phyloP scores from a whole-genome alignment of 2,329 filamentous ascomycete species.

The Chaetoscypha palmicola region DNA sequence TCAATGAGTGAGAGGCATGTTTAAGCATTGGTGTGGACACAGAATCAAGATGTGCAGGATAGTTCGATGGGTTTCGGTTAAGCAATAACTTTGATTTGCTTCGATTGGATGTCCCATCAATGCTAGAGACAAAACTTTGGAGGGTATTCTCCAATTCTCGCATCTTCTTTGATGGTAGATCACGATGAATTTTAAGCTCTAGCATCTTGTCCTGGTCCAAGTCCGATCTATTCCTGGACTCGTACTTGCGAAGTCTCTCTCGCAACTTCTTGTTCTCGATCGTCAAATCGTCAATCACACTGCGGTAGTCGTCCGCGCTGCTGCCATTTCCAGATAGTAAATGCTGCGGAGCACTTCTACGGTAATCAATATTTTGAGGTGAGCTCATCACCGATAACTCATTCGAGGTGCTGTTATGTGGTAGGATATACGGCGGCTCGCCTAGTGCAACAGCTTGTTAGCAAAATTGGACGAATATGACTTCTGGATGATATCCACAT shows the following conservation, averaged over 20 bases:
- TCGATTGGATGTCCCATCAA: conserved; percentile 42
- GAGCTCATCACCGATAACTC: conserved; percentile 3
- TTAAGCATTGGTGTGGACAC: conserved; percentile 9
- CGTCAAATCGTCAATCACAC: conserved; percentile 82
- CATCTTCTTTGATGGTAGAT: conserved; percentile 64
- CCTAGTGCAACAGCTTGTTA: conserved; percentile 13
- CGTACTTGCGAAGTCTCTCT: conserved; percentile 64
- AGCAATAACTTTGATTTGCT: conserved; percentile 30
- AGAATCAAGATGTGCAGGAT: conserved; percentile 40
- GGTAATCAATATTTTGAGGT: background rate
- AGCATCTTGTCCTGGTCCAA: conserved; percentile 72
- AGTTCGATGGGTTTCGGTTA: background rate
- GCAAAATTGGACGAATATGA: conserved; percentile 4
- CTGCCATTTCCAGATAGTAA: conserved; percentile 13
- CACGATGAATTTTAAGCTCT: conserved; percentile 68
- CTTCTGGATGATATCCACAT: conserved; percentile 5
- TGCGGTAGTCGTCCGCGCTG: conserved; percentile 63
- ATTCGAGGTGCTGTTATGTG: conserved; percentile 15
- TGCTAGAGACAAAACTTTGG: conserved; percentile 59
- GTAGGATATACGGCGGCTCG: conserved; percentile 25
- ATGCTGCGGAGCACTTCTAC: background rate
- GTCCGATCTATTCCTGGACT: conserved; percentile 57
- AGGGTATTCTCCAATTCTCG: conserved; percentile 68
- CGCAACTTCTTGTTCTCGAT: conserved; percentile 76
- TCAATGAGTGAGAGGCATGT: conserved; percentile 11